Base-by-base conservation (phyloP, 768 basidiomycete species). In the Mycena sanguinolenta region DNA sequence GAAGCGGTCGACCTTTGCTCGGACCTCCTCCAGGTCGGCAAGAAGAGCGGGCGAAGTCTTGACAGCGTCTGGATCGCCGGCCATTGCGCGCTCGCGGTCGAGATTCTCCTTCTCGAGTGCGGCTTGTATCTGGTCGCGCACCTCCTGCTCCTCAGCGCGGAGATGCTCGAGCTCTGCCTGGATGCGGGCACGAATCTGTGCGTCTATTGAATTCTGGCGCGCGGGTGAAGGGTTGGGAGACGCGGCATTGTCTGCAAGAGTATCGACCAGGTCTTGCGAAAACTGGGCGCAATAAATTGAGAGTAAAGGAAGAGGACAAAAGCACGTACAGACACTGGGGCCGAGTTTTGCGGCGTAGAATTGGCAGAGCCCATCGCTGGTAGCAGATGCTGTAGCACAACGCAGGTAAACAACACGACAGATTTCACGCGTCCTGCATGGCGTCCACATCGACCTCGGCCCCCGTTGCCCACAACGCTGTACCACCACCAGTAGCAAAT, bases 101-200 rank as follows among this genome's bases (percentile, higher is more conserved):
- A 96, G 79, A 80, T 96, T 97, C 83, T 96, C 95, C 82, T 91
- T 92, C 84, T 96, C 93, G 57, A 97, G 84, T 2, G 93, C 94
- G 36, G 78, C 83, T 75, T 94, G 92, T 38, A 97, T 95, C 81
- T 95, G 88, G 55, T 84, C 82, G 50, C 87, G 89, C 14, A 97
- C 90, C 39, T 83, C 78, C 68, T 89, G 89, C 78, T 95, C 95
- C 76, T 94, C 90, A 32, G 85, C 82, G 36, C 88, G 90, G 72
- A 96, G 83, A 46, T 86, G 87, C 32, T 85, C 79, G 21, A 95
- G 82, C 78, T 95, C 94, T 46, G 83, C 84, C 50, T 90, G 85
- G 69, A 97, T 96, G 49, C 90, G 88, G 44, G 89, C 82, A 42
- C 90, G 91, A 67, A 96, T 88, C 71, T 90, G 91, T 25, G 85